Evolutionary conservation across 2,329 filamentous ascomycete genomes (phyloP).

Genomic region (Fusarium avenaceum): DNA sequence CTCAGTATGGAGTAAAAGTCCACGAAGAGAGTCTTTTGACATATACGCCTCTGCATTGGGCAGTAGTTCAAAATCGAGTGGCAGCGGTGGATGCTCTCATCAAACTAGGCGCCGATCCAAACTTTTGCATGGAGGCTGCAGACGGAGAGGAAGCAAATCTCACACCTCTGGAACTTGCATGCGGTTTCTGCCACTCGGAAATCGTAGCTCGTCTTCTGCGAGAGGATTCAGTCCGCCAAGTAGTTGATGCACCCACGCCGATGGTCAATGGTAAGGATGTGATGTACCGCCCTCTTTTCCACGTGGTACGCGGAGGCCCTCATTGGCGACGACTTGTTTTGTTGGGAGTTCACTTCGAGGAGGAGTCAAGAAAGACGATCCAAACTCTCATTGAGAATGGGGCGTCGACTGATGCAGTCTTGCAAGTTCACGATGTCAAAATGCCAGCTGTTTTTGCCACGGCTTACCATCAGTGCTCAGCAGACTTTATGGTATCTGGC

Average conservation of each 20-base stretch:
- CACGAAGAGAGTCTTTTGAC: not conserved
- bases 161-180: conserved; percentile 1
- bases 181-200: not conserved
- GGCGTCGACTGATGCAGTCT: conserved; percentile 1
- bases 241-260: not conserved
- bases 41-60: conserved; percentile 1
- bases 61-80: not conserved
- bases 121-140: not conserved
- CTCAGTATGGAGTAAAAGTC: not conserved
- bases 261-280: not conserved
- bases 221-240: not conserved
- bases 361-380: conserved; percentile 7
- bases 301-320: not conserved
- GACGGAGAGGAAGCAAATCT: not conserved
- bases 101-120: conserved; percentile 1
- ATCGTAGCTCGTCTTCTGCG: not conserved
- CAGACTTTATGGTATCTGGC: conserved; percentile 8
- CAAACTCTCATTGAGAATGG: not conserved
- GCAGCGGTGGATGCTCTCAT: conserved; percentile 5
- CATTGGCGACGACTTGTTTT: conserved; percentile 1
- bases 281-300: conserved; percentile 11
- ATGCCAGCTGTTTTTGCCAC: conserved; percentile 6
- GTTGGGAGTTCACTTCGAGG: not conserved
- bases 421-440: not conserved
- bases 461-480: conserved; percentile 3